Percentiles rank a stretch among this genome's conserved stretches.
phyloP scores from a whole-genome alignment of 352 stramenopile species.

The Globisporangium heterothallicum region DNA sequence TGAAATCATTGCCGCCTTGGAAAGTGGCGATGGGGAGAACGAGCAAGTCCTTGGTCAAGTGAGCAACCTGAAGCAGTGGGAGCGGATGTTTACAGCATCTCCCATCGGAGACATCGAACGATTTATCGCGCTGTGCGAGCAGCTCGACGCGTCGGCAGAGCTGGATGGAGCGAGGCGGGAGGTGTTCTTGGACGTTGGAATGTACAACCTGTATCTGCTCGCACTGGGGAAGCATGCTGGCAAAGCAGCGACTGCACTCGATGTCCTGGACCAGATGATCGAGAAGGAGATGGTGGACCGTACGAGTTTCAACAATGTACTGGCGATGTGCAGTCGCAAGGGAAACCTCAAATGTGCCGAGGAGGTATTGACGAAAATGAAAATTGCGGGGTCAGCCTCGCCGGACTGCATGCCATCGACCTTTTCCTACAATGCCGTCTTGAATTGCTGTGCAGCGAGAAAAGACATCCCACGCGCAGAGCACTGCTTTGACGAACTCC shows the following conservation, averaged over 20 bases:
- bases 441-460: slow-evolving; percentile 37
- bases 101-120: slow-evolving; percentile 6
- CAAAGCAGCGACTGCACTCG: slow-evolving; percentile 22
- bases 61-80: slow-evolving; percentile 12
- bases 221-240: slow-evolving; percentile 2
- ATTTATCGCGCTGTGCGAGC: slow-evolving; percentile 10
- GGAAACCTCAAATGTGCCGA: slow-evolving; percentile 24
- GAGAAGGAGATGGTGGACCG: slow-evolving; percentile 7
- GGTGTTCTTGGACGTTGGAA: slow-evolving; percentile 2
- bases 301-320: slow-evolving; percentile 31
- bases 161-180: background rate
- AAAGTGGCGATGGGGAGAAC: background rate
- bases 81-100: slow-evolving; percentile 6
- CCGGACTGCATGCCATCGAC: background rate
- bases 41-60: slow-evolving; percentile 5
- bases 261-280: slow-evolving; percentile 36
- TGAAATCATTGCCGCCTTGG: background rate
- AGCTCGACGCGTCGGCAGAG: background rate
- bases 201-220: slow-evolving; percentile 14
- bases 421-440: slow-evolving; percentile 34
- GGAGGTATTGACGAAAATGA: slow-evolving; percentile 33
- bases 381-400: slow-evolving; percentile 5
- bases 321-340: slow-evolving; percentile 30
- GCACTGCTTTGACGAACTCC: slow-evolving; percentile 31
- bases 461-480: slow-evolving; percentile 27